Conservation (phyloP, 441 rosid genomes). For the Adansonia gregorii region DNA sequence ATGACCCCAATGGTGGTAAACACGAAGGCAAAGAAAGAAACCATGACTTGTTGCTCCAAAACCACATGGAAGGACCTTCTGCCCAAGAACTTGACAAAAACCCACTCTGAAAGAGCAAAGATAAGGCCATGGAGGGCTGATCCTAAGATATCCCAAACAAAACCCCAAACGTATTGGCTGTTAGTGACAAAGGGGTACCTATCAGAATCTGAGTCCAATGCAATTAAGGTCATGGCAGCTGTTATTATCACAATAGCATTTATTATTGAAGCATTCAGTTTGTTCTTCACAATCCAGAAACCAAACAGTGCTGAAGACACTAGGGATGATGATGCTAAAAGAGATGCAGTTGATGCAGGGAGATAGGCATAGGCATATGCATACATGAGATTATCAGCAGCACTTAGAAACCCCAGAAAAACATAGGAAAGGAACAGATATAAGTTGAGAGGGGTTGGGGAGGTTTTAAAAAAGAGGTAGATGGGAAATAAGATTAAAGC, state of each 20-base stretch:
- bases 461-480: conserved; percentile 46
- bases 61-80: conserved; percentile 82
- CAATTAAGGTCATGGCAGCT: conserved; percentile 70
- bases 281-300: conserved; percentile 67
- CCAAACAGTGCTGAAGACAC: conserved; percentile 74
- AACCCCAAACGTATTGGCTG: conserved; percentile 69
- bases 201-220: conserved; percentile 79
- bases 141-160: conserved; percentile 75
- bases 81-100: conserved; percentile 71
- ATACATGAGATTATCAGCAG: conserved; percentile 79
- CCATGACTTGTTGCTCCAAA: conserved; percentile 82
- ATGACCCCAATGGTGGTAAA: conserved; percentile 69
- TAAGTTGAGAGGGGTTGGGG: conserved; percentile 57
- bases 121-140: conserved; percentile 87
- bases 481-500: conserved; percentile 57
- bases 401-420: conserved; percentile 64
- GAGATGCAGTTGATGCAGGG: conserved; percentile 86
- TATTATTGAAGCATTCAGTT: conserved; percentile 59
- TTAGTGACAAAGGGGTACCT: conserved; percentile 50
- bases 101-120: conserved; percentile 77
- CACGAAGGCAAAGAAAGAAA: conserved; percentile 61
- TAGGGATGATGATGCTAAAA: conserved; percentile 78
- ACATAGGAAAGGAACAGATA: conserved; percentile 61
- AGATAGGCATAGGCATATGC: conserved; percentile 89
- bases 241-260: conserved; percentile 76